Evolutionary conservation across 768 basidiomycete species (phyloP).

Genomic region (Hygrocybe coccinea): DNA sequence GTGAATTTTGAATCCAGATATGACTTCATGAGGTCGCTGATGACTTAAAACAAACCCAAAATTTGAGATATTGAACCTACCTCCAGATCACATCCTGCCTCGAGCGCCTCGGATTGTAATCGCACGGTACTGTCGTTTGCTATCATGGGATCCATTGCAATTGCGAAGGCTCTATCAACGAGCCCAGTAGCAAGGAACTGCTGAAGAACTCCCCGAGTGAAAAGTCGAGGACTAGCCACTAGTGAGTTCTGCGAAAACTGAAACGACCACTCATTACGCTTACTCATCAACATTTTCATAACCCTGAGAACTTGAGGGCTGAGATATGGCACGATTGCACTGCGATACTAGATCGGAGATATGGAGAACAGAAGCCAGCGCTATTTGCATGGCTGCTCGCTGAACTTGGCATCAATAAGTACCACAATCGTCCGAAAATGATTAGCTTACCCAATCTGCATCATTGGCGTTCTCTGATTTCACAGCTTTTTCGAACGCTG

Average conservation of each 20-base stretch:
- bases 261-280: conserved; percentile 17
- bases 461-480: conserved; percentile 48
- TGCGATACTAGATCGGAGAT: conserved; percentile 51
- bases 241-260: background rate
- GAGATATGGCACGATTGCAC: conserved; percentile 46
- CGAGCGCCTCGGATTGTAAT: conserved; percentile 55
- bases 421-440: background rate
- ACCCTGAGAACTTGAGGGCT: conserved; percentile 21
- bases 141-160: conserved; percentile 48
- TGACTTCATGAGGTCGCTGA: conserved; percentile 30
- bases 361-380: conserved; percentile 44
- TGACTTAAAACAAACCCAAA: background rate
- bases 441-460: conserved; percentile 52
- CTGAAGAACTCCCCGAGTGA: conserved; percentile 49
- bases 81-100: conserved; percentile 53
- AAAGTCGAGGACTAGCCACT: conserved; percentile 27
- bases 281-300: conserved; percentile 26
- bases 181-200: conserved; percentile 51
- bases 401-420: conserved; percentile 14
- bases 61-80: conserved; percentile 31
- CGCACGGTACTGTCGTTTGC: conserved; percentile 45
- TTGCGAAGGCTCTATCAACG: conserved; percentile 48
- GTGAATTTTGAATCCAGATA: conserved; percentile 58
- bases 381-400: conserved; percentile 44
- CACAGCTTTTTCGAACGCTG: conserved; percentile 50